These are phyloP conservation scores for Gnetum montanum DNA, from an alignment of 75 land plant species.

Conservation along the genomic window DNA sequence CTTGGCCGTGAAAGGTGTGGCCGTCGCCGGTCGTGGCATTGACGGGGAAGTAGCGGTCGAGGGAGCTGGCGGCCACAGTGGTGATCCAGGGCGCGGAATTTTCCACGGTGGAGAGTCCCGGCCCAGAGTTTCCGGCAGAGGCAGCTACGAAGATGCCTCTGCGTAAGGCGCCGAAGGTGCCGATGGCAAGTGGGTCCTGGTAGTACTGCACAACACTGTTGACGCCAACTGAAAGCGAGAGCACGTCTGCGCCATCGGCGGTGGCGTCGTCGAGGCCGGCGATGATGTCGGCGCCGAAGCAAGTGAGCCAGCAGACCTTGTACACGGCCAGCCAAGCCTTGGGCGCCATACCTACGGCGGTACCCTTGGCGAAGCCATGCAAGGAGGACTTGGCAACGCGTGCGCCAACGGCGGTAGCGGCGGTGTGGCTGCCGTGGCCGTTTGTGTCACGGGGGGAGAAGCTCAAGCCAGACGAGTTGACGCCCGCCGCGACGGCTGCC, in stretches of 20 bases:
- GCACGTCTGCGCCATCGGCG: constrained; percentile 30
- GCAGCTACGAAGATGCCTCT: constrained; percentile 8
- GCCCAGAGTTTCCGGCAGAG: constrained; percentile 17
- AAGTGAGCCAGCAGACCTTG: constrained; percentile 30
- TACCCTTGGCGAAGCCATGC: constrained; percentile 18
- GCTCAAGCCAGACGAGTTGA: neutral
- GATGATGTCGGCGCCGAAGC: constrained; percentile 18
- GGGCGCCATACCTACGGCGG: constrained; percentile 30
- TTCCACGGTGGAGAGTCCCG: neutral
- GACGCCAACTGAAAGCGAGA: constrained; percentile 19
- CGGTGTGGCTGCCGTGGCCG: constrained; percentile 28
- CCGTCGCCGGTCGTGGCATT: constrained; percentile 7
- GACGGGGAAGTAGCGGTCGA: constrained; percentile 10
- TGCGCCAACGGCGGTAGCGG: constrained; percentile 19
- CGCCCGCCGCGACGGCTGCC: constrained; percentile 4
- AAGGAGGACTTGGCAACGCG: constrained; percentile 2
- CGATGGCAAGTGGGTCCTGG: constrained; percentile 16
- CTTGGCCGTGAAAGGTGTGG: neutral
- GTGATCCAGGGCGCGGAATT: constrained; percentile 16
- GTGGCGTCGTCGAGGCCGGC: constrained; percentile 34
- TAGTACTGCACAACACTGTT: neutral
- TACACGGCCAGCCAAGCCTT: constrained; percentile 20
- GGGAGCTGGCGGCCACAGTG: constrained; percentile 11
- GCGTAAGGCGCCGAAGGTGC: constrained; percentile 12
- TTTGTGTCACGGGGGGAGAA: constrained; percentile 14